Percentiles rank a stretch among this genome's conserved stretches.
Conservation (phyloP, 768 basidiomycete genomes). For the Serendipita sp. region DNA sequence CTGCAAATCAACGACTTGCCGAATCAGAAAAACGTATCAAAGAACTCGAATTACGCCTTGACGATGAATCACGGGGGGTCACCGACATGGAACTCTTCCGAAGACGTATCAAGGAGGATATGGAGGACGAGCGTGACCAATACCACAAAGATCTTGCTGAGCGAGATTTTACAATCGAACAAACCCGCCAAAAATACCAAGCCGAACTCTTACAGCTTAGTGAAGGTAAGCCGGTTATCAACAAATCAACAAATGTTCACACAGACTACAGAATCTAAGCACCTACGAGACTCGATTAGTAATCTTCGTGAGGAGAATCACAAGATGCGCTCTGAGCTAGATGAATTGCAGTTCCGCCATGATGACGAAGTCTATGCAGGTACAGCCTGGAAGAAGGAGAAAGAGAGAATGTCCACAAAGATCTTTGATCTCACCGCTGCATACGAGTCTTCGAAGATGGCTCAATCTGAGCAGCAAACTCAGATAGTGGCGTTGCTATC, state of each 20-base stretch:
- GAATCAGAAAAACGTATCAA: slow-evolving; percentile 34
- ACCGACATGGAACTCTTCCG: slow-evolving; percentile 48
- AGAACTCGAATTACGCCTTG: slow-evolving; percentile 46
- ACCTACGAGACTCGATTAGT: slow-evolving; percentile 58
- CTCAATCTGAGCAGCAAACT: slow-evolving; percentile 64
- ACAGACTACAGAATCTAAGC: slow-evolving; percentile 42
- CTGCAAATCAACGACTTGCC: slow-evolving; percentile 31
- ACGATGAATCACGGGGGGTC: slow-evolving; percentile 49
- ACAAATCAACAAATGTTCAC: slow-evolving; percentile 1
- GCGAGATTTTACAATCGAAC: slow-evolving; percentile 59
- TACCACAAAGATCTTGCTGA: slow-evolving; percentile 68
- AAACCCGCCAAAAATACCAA: slow-evolving; percentile 78
- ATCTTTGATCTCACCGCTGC: slow-evolving; percentile 58
- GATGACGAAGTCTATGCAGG: slow-evolving; percentile 67
- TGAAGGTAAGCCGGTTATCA: slow-evolving; percentile 35
- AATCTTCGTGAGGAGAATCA: slow-evolving; percentile 66
- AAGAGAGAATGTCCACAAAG: slow-evolving; percentile 71
- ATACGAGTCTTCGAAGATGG: slow-evolving; percentile 52
- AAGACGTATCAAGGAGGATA: slow-evolving; percentile 52
- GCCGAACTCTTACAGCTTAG: slow-evolving; percentile 65
- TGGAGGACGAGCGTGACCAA: slow-evolving; percentile 63
- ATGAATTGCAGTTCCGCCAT: slow-evolving; percentile 54
- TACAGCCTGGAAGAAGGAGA: slow-evolving; percentile 74
- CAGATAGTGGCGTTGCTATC: slow-evolving; percentile 74
- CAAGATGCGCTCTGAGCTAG: slow-evolving; percentile 58